Evolutionary conservation across 2,329 filamentous ascomycete species (phyloP), one percentile per base, ranked within the genome.

Genomic region (Triangularia verruculosa): DNA sequence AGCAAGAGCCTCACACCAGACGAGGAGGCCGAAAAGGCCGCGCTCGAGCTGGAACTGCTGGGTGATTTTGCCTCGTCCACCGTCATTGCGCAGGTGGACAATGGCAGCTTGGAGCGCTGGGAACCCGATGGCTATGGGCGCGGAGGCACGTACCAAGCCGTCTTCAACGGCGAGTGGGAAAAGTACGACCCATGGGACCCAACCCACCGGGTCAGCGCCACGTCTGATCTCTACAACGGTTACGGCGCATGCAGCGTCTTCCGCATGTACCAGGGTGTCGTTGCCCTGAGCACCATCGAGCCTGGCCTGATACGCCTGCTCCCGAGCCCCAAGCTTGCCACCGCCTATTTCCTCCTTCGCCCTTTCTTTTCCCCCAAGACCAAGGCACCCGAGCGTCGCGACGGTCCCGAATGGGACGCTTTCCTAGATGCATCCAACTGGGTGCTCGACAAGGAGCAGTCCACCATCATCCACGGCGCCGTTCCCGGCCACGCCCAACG

Each of bases 81-180:
- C 27, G 76, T 85, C 61, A 84, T 89, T 39, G 88, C 88, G 2
- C 89, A 91, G 73, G 80, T 89, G 2, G 89, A 91, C 71, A 89
- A 89, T 59, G 89, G 89, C 52, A 89, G 86, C 20, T 77, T 91
- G 1, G 89, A 91, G 74, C 83, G 89, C 12, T 91, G 89, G 89
- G 89, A 91, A 69, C 82, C 84, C 30, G 81, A 86, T 64, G 89
- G 89, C 4, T 91, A 91, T 68, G 80, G 85, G 20, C 83, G 83
- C 15, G 79, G 77, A n/a, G 83, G 82, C 25, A 83, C 83, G 1
- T 86, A 86, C 72, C 78, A 82, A 56, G 74, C 78, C 59, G 78
- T 86, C 32, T 86, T 85, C 71, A 76, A 76, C 59, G 83, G 83
- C 25, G 74, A 78, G 59, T 86, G 83, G 83, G 83, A 86, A 69